Conservation (phyloP, 139 green algal species). For the Eudorina sp. region DNA sequence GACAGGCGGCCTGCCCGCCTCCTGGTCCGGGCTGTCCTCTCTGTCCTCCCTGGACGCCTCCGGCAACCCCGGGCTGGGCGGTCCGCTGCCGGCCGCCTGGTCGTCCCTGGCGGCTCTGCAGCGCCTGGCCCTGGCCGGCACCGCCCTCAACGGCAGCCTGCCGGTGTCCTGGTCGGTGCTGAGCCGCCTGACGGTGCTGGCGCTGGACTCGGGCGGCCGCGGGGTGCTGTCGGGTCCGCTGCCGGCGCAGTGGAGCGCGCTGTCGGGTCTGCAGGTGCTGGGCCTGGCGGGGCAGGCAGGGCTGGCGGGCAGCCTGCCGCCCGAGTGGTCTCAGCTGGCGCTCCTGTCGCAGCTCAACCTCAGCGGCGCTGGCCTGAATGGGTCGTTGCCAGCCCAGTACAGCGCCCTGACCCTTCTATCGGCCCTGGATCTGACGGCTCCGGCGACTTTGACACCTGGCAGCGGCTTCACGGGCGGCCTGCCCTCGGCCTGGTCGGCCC, state of each 20-base stretch:
- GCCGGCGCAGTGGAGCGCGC: neutral
- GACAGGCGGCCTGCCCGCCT: neutral
- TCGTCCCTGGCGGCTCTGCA: neutral
- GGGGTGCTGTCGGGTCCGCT: neutral
- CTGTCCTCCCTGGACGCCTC: neutral
- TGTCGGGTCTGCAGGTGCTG: neutral
- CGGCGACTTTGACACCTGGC: neutral
- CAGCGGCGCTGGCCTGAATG: neutral
- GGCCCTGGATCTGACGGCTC: neutral
- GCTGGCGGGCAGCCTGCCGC: neutral
- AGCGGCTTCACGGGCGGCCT: slow-evolving; percentile 28
- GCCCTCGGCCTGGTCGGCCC: slow-evolving; percentile 25
- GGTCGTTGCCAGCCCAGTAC: slow-evolving; percentile 8
- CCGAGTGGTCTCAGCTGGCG: neutral
- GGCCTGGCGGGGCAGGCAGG: neutral
- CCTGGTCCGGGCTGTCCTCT: neutral
- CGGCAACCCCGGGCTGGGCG: neutral
- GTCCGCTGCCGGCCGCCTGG: slow-evolving; percentile 22
- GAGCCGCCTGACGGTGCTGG: neutral
- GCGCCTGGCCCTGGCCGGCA: neutral
- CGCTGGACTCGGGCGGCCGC: neutral
- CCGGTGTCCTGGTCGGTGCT: neutral
- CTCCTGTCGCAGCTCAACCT: neutral
- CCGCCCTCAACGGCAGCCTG: slow-evolving; percentile 27
- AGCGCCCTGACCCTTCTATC: neutral